phyloP scores from a whole-genome alignment of 2,329 filamentous ascomycete species.

The Mariannaea elegans region DNA sequence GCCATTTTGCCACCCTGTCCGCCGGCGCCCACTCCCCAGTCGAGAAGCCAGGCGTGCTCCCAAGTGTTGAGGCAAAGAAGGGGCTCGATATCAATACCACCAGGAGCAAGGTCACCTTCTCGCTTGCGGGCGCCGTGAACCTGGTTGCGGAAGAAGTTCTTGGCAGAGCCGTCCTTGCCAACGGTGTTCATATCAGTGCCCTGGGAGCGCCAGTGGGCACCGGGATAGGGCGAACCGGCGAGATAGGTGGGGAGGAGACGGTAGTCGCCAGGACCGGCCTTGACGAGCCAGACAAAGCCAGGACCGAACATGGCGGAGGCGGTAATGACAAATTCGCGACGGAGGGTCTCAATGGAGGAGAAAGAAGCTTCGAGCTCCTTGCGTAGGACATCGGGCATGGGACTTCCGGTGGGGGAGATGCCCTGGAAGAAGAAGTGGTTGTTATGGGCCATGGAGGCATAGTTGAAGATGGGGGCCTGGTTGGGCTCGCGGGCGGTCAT shows the following conservation, averaged over 20 bases:
- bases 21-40: constrained; percentile 70
- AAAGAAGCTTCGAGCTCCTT: constrained; percentile 74
- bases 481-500: constrained; percentile 81
- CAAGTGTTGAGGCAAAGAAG: constrained; percentile 94
- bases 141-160: constrained; percentile 51
- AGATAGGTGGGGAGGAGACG: constrained; percentile 89
- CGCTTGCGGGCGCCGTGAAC: constrained; percentile 41
- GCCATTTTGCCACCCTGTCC: constrained; percentile 77
- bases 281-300: constrained; percentile 95
- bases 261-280: constrained; percentile 58
- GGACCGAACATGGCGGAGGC: constrained; percentile 95
- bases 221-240: constrained; percentile 86
- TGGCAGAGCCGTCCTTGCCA: constrained; percentile 50
- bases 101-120: constrained; percentile 61
- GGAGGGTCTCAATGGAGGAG: constrained; percentile 83
- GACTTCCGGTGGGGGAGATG: constrained; percentile 52
- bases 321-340: constrained; percentile 79
- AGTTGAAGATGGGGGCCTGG: constrained; percentile 87
- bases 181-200: constrained; percentile 74
- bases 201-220: constrained; percentile 82
- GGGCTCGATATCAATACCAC: constrained; percentile 75
- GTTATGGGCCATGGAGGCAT: constrained; percentile 96
- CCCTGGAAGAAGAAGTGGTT: constrained; percentile 82
- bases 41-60: constrained; percentile 91
- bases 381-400: constrained; percentile 66